Conservation (phyloP, 2,329 filamentous ascomycete species). For the Didymella pinodella region DNA sequence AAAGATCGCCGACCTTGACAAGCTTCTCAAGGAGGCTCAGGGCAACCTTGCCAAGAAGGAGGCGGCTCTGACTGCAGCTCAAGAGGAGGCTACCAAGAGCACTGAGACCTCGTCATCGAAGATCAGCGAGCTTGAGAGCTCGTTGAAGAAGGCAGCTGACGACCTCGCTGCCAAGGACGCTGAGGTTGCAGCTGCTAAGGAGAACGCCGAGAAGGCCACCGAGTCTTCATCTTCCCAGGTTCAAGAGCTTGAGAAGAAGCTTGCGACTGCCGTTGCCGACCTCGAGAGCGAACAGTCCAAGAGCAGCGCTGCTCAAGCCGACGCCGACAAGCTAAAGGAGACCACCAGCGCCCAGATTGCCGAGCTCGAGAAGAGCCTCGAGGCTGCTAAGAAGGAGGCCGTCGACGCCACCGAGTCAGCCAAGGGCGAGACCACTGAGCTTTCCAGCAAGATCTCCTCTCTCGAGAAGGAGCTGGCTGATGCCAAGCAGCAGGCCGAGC, state of each 20-base stretch:
- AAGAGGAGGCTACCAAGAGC: conserved; percentile 31
- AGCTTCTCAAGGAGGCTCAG: conserved; percentile 29
- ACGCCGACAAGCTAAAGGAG: conserved; percentile 29
- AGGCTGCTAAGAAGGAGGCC: conserved; percentile 26
- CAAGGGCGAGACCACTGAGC: conserved; percentile 29
- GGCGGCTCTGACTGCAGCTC: conserved; percentile 31
- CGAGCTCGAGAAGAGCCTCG: conserved; percentile 33
- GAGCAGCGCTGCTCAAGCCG: conserved; percentile 26
- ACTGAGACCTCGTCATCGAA: conserved; percentile 32
- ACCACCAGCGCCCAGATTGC: conserved; percentile 31
- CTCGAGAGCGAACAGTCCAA: conserved; percentile 20
- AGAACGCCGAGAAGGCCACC: conserved; percentile 27
- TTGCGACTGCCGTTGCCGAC: conserved; percentile 9
- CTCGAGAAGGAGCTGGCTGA: conserved; percentile 23
- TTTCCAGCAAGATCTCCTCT: conserved; percentile 17
- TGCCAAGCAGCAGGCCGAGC: conserved; percentile 21
- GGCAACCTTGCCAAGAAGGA: conserved; percentile 33
- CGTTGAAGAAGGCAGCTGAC: conserved; percentile 35
- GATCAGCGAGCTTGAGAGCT: conserved; percentile 33
- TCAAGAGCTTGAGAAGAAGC: conserved; percentile 26
- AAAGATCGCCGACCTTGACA: conserved; percentile 39
- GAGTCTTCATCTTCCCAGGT: conserved; percentile 23
- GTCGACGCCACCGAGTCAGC: conserved; percentile 27
- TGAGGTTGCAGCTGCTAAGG: conserved; percentile 31
- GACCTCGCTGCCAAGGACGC: conserved; percentile 34